These are phyloP conservation scores for Diaporthe ampelina DNA, from an alignment of 2,329 filamentous ascomycete species.

Conservation along the genomic window DNA sequence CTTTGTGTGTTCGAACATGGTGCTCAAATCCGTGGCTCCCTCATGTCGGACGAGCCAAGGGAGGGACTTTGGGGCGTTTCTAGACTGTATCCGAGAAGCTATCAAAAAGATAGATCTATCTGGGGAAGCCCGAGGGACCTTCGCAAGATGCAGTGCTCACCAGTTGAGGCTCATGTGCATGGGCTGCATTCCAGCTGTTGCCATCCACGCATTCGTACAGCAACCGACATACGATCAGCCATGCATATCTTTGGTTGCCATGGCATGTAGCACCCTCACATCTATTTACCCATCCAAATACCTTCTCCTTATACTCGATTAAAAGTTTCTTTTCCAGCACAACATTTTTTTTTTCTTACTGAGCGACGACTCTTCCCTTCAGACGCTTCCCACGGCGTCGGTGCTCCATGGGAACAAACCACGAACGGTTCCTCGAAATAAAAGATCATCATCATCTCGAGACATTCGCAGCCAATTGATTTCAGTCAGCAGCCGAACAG, in stretches of 20 bases:
- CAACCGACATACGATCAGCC: conserved; percentile 36
- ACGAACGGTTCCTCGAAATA: background rate
- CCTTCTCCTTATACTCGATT: background rate
- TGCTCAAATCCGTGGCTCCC: conserved; percentile 24
- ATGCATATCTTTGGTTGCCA: conserved; percentile 42
- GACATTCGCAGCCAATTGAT: background rate
- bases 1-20: conserved; percentile 33
- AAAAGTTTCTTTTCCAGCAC: conserved; percentile 19
- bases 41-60: conserved; percentile 22
- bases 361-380: conserved; percentile 7
- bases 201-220: conserved; percentile 38
- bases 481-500: conserved; percentile 3
- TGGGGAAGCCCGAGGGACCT: conserved; percentile 14
- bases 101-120: conserved; percentile 31
- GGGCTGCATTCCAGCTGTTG: conserved; percentile 42
- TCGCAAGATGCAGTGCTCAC: conserved; percentile 27
- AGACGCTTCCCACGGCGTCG: background rate
- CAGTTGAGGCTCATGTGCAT: conserved; percentile 32
- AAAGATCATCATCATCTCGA: background rate
- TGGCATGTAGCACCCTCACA: conserved; percentile 35
- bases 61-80: conserved; percentile 28
- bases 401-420: background rate
- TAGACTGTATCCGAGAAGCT: conserved; percentile 21
- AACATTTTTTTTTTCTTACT: conserved; percentile 10
- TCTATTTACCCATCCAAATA: conserved; percentile 36